Percentiles rank a stretch among this genome's conserved stretches.
phyloP scores from a whole-genome alignment of 2,329 filamentous ascomycete species.

The Trichothecium roseum region DNA sequence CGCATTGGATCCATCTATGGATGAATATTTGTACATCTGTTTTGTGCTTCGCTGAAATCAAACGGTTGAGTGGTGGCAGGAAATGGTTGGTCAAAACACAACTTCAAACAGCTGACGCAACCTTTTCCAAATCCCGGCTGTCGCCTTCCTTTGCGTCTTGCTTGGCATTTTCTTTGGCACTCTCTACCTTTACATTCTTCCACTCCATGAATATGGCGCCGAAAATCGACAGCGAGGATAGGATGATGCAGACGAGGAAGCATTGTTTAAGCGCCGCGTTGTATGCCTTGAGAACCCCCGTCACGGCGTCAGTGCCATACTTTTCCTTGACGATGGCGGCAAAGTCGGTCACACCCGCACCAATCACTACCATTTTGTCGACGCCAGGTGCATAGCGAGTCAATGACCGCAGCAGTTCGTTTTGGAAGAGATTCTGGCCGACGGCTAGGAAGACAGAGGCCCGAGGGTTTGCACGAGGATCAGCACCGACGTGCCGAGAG shows the following conservation, averaged over 20 bases:
- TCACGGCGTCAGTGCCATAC: conserved; percentile 23
- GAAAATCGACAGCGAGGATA: conserved; percentile 3
- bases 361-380: conserved; percentile 16
- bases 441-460: conserved; percentile 8
- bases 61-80: too few relatives aligned
- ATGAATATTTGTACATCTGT: too few relatives aligned
- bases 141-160: too few relatives aligned
- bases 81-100: too few relatives aligned
- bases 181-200: conserved; percentile 5
- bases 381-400: conserved; percentile 15
- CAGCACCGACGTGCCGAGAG: conserved; percentile 8
- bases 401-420: conserved; percentile 5
- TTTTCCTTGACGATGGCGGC: conserved; percentile 28
- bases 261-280: conserved; percentile 40
- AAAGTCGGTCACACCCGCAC: conserved; percentile 36
- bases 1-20: too few relatives aligned
- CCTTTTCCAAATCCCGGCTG: too few relatives aligned
- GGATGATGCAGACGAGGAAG: conserved; percentile 6
- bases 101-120: too few relatives aligned
- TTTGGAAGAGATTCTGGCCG: conserved; percentile 9
- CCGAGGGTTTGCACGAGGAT: conserved; percentile 8
- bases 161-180: not conserved
- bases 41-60: too few relatives aligned
- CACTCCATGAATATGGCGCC: conserved; percentile 6
- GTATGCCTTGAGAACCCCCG: conserved; percentile 43